Conservation (phyloP, 2,329 filamentous ascomycete genomes). For the Trichothecium sympodiale region DNA sequence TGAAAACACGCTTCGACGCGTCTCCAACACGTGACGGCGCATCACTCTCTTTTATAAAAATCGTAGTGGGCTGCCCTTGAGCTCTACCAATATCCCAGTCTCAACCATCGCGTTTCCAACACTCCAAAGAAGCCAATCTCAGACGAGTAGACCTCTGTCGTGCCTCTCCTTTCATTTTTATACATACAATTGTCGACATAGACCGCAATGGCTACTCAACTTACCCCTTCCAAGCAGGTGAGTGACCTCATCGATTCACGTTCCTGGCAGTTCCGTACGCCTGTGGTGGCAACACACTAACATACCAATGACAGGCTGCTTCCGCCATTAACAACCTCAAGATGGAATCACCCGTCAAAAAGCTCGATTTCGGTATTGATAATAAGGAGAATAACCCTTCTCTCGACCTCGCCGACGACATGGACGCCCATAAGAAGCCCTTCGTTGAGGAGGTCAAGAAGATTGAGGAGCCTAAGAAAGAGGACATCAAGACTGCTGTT, state of each 20-base stretch:
- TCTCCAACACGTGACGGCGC: conserved; percentile 25
- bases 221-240: conserved; percentile 52
- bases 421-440: conserved; percentile 51
- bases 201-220: conserved; percentile 61
- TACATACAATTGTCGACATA: conserved; percentile 3
- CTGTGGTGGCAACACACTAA: conserved; percentile 16
- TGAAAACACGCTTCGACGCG: conserved; percentile 8
- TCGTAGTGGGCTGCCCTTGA: conserved; percentile 16
- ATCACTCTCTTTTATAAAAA: conserved; percentile 25
- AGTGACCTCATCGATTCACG: conserved; percentile 18
- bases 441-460: conserved; percentile 31
- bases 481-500: conserved; percentile 25
- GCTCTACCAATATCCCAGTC: conserved; percentile 13
- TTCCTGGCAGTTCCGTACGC: conserved; percentile 5
- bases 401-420: conserved; percentile 40
- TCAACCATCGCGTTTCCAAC: conserved; percentile 12
- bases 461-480: conserved; percentile 26
- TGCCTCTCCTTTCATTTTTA: conserved; percentile 4
- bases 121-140: conserved; percentile 1
- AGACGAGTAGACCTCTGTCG: conserved; percentile 1
- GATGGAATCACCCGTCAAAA: conserved; percentile 89
- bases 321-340: conserved; percentile 79
- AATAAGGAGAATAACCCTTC: conserved; percentile 71
- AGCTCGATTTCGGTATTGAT: conserved; percentile 62
- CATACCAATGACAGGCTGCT: conserved; percentile 52